Evolutionary conservation across 1,284 basidiomycete species (phyloP).

Genomic region (Rhodotorula sp.): DNA sequence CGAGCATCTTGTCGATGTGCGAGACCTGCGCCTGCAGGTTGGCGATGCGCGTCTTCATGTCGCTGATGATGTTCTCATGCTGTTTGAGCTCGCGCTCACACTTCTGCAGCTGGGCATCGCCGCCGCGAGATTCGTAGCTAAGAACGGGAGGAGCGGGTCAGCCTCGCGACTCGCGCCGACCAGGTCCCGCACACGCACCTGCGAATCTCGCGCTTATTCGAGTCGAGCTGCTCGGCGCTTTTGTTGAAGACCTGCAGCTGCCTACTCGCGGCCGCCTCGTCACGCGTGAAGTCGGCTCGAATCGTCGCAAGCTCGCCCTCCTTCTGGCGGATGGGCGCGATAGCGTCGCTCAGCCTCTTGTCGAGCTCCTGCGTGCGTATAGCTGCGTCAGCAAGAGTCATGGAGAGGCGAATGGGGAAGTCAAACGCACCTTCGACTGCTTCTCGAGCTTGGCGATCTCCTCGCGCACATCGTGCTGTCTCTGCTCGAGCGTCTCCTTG

Average conservation of each 20-base stretch:
- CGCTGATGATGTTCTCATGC: slow-evolving; percentile 49
- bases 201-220: slow-evolving; percentile 56
- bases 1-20: slow-evolving; percentile 47
- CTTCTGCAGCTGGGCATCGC: slow-evolving; percentile 63
- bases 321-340: slow-evolving; percentile 66
- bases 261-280: slow-evolving; percentile 58
- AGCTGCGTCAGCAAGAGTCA: too few relatives aligned
- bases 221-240: slow-evolving; percentile 62
- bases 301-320: slow-evolving; percentile 61
- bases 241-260: slow-evolving; percentile 65
- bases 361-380: slow-evolving; percentile 61
- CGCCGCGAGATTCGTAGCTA: slow-evolving; percentile 73
- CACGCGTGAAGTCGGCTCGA: slow-evolving; percentile 59
- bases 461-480: slow-evolving; percentile 57
- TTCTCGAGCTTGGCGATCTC: slow-evolving; percentile 48
- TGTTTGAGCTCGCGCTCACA: slow-evolving; percentile 60
- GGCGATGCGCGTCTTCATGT: slow-evolving; percentile 54
- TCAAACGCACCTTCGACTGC: slow-evolving; percentile 56
- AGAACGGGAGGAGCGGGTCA: background rate
- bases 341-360: slow-evolving; percentile 61
- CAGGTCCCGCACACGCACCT: slow-evolving; percentile 39
- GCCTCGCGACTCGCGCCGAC: background rate
- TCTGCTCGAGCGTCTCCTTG: slow-evolving; percentile 63
- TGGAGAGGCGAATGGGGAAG: background rate
- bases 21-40: slow-evolving; percentile 55